Evolutionary conservation across 768 basidiomycete species (phyloP).

Genomic region (Mycena albidolilacea): DNA sequence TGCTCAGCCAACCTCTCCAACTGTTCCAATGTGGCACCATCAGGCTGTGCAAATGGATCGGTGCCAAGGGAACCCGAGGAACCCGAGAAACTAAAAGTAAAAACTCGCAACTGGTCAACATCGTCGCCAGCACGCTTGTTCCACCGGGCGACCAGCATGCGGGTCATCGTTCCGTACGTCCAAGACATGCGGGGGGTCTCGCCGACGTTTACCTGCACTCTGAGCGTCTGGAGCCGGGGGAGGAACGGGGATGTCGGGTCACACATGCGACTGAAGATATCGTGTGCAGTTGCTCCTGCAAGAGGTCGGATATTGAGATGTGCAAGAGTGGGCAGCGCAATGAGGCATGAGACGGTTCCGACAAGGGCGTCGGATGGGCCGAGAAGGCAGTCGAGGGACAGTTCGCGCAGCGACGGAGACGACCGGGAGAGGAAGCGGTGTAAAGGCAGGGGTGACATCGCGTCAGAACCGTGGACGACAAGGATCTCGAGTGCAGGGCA

Average conservation of each 20-base stretch:
- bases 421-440: conserved; percentile 10
- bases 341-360: neutral
- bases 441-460: neutral
- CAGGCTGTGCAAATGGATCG: neutral
- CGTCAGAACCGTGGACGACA: neutral
- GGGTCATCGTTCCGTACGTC: neutral
- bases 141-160: conserved; percentile 21
- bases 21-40: neutral
- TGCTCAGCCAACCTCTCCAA: neutral
- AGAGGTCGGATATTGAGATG: conserved; percentile 11
- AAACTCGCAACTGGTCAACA: conserved; percentile 17
- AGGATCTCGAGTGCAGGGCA: conserved; percentile 21
- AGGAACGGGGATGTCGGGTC: conserved; percentile 12
- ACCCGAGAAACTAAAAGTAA: neutral
- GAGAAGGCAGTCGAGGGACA: conserved; percentile 6
- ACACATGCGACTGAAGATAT: conserved; percentile 4
- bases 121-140: neutral
- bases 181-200: neutral
- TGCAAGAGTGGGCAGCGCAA: conserved; percentile 11
- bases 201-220: conserved; percentile 1
- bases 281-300: conserved; percentile 7
- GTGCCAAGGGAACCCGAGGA: neutral
- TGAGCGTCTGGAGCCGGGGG: conserved; percentile 16
- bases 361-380: neutral
- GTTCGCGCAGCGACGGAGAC: conserved; percentile 10